Evolutionary conservation across 2,329 filamentous ascomycete species (phyloP).

Genomic region (Paramyrothecium sp.): DNA sequence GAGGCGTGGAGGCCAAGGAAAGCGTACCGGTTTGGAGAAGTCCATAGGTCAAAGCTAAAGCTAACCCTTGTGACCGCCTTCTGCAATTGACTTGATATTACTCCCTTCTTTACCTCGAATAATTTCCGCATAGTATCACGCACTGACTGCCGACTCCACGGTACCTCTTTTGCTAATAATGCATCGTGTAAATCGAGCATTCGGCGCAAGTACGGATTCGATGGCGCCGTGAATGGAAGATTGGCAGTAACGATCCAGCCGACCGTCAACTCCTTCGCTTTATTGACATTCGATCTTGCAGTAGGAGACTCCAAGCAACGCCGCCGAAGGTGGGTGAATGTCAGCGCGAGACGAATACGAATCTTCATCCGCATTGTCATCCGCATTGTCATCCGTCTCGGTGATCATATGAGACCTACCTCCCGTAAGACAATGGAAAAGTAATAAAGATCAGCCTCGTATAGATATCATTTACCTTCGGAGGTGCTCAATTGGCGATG

Average conservation of each 20-base stretch:
- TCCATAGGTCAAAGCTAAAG: neutral
- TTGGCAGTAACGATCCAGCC: constrained; percentile 2
- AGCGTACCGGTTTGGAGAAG: too few species aligned
- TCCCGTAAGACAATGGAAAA: neutral
- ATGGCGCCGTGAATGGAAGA: constrained; percentile 1
- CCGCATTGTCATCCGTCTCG: constrained; percentile 1
- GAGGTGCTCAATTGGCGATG: constrained; percentile 1
- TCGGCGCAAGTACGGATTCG: constrained; percentile 1
- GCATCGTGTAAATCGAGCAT: constrained; percentile 1
- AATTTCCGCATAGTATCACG: constrained; percentile 2
- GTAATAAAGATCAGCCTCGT: neutral
- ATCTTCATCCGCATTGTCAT: too few species aligned
- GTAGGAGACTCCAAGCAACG: constrained; percentile 1
- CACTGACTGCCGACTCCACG: neutral
- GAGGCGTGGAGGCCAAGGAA: neutral
- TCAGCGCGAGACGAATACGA: constrained; percentile 1
- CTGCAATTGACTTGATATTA: constrained; percentile 1
- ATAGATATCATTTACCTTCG: neutral
- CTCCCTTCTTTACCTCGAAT: constrained; percentile 1
- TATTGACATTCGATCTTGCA: constrained; percentile 1
- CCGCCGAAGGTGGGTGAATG: constrained; percentile 1
- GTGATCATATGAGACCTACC: constrained; percentile 1
- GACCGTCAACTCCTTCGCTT: constrained; percentile 1
- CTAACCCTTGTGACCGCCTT: constrained; percentile 1
- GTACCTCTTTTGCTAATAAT: constrained; percentile 1